Percentiles rank a stretch among this genome's conserved stretches.
Conservation (phyloP, 1,284 basidiomycete genomes). For the Papiliotrema flavescens region DNA sequence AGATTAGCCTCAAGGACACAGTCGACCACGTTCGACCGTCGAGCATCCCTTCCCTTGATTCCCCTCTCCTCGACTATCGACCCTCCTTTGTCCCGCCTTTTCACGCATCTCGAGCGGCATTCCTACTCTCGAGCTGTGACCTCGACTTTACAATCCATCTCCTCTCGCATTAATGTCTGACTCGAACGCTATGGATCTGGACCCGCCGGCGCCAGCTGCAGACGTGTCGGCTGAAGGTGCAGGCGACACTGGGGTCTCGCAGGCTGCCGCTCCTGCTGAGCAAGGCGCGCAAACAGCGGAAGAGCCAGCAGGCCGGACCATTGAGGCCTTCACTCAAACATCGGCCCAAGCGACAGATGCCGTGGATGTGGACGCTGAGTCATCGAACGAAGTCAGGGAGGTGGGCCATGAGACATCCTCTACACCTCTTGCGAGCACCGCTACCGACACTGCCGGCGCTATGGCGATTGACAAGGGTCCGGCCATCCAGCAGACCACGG, state of each 20-base stretch:
- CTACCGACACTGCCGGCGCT: background rate
- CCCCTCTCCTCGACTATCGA: too few relatives aligned
- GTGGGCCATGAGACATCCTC: background rate
- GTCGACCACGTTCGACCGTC: too few relatives aligned
- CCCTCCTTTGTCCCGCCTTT: too few relatives aligned
- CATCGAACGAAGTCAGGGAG: background rate
- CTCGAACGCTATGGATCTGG: background rate
- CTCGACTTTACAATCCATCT: too few relatives aligned
- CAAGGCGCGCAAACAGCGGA: background rate
- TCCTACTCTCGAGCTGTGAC: too few relatives aligned
- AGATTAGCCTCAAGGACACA: too few relatives aligned
- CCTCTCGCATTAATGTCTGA: background rate
- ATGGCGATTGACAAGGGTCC: background rate
- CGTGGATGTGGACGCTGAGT: background rate
- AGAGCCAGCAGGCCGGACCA: background rate
- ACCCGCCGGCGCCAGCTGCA: too few relatives aligned
- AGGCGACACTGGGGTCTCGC: too few relatives aligned
- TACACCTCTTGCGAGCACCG: background rate
- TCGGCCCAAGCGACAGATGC: background rate
- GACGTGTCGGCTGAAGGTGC: too few relatives aligned
- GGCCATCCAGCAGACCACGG: background rate
- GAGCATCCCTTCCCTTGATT: too few relatives aligned
- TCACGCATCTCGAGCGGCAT: too few relatives aligned
- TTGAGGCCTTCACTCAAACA: background rate
- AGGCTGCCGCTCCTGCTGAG: background rate